Conservation (phyloP, 345 rosid genomes). For the Rhizophora apiculata region DNA sequence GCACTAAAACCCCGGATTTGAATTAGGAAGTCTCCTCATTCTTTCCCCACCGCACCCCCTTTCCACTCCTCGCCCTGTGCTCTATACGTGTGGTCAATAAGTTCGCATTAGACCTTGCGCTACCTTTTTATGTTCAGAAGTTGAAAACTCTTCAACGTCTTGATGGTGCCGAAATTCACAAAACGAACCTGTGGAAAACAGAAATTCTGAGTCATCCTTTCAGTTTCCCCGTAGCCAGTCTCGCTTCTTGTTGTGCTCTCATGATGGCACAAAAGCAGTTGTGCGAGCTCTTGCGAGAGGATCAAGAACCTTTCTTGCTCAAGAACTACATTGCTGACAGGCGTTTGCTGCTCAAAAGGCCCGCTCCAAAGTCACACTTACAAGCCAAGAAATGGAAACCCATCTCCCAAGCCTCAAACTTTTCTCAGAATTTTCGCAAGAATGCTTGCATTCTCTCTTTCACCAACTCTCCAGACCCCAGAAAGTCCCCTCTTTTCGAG, state of each 20-base stretch:
- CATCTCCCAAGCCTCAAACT: constrained; percentile 38
- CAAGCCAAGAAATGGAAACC: constrained; percentile 61
- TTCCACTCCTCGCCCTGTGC: constrained; percentile 1
- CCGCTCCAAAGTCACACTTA: constrained; percentile 30
- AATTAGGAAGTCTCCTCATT: constrained; percentile 53
- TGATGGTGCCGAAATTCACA: constrained; percentile 33
- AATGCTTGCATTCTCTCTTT: constrained; percentile 68
- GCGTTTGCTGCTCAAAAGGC: constrained; percentile 38
- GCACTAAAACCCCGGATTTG: constrained; percentile 46
- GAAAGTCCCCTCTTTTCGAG: constrained; percentile 73
- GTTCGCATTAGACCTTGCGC: constrained; percentile 12
- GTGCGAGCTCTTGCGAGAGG: constrained; percentile 68
- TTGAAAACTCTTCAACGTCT: constrained; percentile 54
- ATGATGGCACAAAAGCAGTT: constrained; percentile 59
- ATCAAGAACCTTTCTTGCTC: constrained; percentile 87
- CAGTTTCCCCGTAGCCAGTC: not conserved
- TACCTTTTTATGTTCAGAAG: constrained; percentile 24
- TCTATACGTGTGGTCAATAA: constrained; percentile 23
- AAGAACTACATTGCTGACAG: constrained; percentile 58
- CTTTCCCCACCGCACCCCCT: constrained; percentile 23
- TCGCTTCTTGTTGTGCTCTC: not conserved
- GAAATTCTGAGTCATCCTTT: not conserved
- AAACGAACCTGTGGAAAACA: not conserved
- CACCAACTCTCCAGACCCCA: constrained; percentile 57
- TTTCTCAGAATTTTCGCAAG: constrained; percentile 52